A percentile compares a stretch with the other conserved stretches of the same genome.
These are phyloP conservation scores for Exophiala phaeomuriformis DNA, from an alignment of 2,329 filamentous ascomycete species.

Conservation along the genomic window DNA sequence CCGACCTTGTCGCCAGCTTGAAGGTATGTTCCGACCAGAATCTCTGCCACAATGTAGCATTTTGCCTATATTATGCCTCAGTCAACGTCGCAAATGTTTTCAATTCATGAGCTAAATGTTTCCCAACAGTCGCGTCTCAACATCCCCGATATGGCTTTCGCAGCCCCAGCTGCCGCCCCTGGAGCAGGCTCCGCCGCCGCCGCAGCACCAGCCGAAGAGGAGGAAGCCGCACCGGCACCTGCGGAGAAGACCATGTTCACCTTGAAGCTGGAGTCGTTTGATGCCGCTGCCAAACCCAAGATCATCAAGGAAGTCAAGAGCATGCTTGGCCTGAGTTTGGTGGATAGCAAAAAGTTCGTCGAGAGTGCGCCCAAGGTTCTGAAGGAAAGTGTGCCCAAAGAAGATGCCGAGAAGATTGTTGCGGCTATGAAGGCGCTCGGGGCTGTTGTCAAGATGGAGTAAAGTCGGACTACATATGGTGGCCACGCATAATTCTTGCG, in stretches of 20 bases:
- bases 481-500: too few relatives aligned
- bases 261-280: conserved; percentile 86
- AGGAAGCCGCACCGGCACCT: conserved; percentile 78
- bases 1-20: conserved; percentile 85
- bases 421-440: conserved; percentile 89
- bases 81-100: background rate
- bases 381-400: conserved; percentile 98
- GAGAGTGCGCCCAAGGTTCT: conserved; percentile 93
- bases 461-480: background rate
- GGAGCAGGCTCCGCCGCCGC: conserved; percentile 42
- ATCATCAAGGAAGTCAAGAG: conserved; percentile 99
- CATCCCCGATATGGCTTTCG: conserved; percentile 94
- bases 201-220: conserved; percentile 59
- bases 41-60: background rate
- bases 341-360: conserved; percentile 99
- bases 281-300: conserved; percentile 87
- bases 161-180: conserved; percentile 67
- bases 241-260: conserved; percentile 97
- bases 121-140: conserved; percentile 73
- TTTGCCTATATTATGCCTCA: background rate
- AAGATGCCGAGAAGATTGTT: conserved; percentile 98
- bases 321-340: conserved; percentile 86
- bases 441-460: conserved; percentile 86
- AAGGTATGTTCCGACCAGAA: conserved; percentile 59
- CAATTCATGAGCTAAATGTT: background rate